A percentile compares a stretch with the other conserved stretches of the same genome.
phyloP scores from a whole-genome alignment of 345 rosid species.

The Cardamine occulta region DNA sequence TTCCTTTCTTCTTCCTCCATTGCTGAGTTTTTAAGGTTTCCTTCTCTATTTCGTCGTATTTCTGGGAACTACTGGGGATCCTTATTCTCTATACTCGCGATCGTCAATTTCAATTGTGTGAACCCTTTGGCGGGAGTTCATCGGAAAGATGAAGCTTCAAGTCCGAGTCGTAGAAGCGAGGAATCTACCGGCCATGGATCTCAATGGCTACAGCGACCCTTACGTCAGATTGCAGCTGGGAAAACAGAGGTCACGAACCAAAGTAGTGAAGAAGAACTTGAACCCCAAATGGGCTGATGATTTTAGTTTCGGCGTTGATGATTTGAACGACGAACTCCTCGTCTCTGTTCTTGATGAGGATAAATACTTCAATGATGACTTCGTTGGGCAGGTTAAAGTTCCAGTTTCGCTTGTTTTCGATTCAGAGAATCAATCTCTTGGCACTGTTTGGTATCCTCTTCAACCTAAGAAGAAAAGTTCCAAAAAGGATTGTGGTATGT shows the following conservation, averaged over 20 bases:
- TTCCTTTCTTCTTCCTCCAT: neutral
- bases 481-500: conserved; percentile 82
- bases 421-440: conserved; percentile 77
- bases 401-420: conserved; percentile 74
- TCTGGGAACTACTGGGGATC: neutral
- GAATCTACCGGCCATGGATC: conserved; percentile 87
- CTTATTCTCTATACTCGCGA: neutral
- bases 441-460: conserved; percentile 75
- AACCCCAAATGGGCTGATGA: conserved; percentile 94
- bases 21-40: neutral
- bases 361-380: conserved; percentile 85
- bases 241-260: conserved; percentile 69
- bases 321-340: conserved; percentile 81
- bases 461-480: conserved; percentile 80
- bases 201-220: conserved; percentile 89
- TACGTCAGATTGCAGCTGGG: conserved; percentile 86
- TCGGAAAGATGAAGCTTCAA: conserved; percentile 64
- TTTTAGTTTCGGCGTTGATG: conserved; percentile 89
- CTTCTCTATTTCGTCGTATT: neutral
- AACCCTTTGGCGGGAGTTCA: conserved; percentile 2
- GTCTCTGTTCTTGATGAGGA: conserved; percentile 87
- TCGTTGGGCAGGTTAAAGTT: conserved; percentile 71
- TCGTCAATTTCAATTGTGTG: conserved; percentile 6
- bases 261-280: conserved; percentile 84
- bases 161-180: conserved; percentile 83